Base-by-base conservation (phyloP, 2,329 filamentous ascomycete species). In the Aspergillus carbonarius region DNA sequence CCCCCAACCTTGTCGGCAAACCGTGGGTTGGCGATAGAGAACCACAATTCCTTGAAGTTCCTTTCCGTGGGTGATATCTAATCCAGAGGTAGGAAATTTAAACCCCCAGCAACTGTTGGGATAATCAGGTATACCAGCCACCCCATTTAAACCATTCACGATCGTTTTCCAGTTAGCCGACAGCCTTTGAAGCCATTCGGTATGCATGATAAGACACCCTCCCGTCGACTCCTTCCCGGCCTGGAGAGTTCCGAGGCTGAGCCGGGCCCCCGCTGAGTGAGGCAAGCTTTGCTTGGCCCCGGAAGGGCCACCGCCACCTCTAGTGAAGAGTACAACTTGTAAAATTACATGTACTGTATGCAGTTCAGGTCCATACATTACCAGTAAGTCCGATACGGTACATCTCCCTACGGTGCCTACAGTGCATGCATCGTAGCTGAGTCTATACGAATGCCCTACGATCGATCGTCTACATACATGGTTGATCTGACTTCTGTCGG, bases 261-360 rank as follows among this genome's bases (percentile, higher is more conserved):
- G 34, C 18, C 46, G 23, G 55, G 49, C 35, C 50, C n/a, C 35
- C 35, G 57, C 48, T 51, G 53, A 23, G 30, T 54, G 54, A 57
- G 58, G 37, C 55, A 60, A 60, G 58, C 58, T 60, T 60, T 59
- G 54, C 58, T 60, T 58, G 55, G 58, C 58, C 55, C 27, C 30
- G 48, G 56, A 61, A 50, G 30, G 56, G 57, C 57, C 39, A 34
- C 58, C 58, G 55, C 55, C 54, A 57, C 58, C 32, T 35, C 37
- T 40, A n/a, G 23, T 27, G 23, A 30, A 17, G 25, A 30, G 15
- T 30, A 30, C 44, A 30, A 10, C n/a, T 32, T 17, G 44, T 48
- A 27, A 30, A 10, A 30, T 13, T 48, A 48, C 44, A 10, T n/a
- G 17, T 48, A 48, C 25, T 9, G 44, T 48, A 48, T 30, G 25